Conservation (phyloP, 2,329 filamentous ascomycete genomes). For the Penicillium sp. region DNA sequence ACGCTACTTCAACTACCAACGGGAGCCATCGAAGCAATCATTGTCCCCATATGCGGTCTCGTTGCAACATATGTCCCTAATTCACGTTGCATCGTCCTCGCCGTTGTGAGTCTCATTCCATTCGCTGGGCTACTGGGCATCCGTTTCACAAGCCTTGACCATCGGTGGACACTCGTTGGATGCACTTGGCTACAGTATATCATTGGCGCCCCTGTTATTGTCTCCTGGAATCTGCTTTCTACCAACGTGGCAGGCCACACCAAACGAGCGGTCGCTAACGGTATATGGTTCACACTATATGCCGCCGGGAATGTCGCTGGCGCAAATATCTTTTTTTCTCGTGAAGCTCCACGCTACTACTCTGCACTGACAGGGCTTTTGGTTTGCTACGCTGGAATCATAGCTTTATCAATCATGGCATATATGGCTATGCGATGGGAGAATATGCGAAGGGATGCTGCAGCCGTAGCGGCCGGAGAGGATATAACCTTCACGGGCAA, state of each 20-base stretch:
- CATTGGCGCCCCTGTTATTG: constrained; percentile 57
- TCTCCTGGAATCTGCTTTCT: constrained; percentile 59
- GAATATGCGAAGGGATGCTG: constrained; percentile 33
- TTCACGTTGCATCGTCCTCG: constrained; percentile 41
- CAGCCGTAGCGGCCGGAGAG: constrained; percentile 1
- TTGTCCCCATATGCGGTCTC: constrained; percentile 48
- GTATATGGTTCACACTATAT: constrained; percentile 57
- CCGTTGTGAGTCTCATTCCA: constrained; percentile 38
- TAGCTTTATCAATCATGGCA: constrained; percentile 39
- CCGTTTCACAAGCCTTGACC: constrained; percentile 52
- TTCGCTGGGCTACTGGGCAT: constrained; percentile 59
- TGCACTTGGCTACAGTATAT: constrained; percentile 61
- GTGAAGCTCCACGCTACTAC: constrained; percentile 53
- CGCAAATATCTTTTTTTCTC: constrained; percentile 55
- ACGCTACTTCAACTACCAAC: constrained; percentile 45
- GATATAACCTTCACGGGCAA: not conserved
- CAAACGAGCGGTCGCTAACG: constrained; percentile 58
- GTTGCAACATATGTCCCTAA: constrained; percentile 54
- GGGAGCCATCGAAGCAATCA: constrained; percentile 41
- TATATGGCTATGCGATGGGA: constrained; percentile 37
- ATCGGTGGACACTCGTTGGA: constrained; percentile 58
- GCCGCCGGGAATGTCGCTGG: constrained; percentile 58
- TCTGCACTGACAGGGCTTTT: constrained; percentile 53
- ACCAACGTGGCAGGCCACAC: constrained; percentile 59
- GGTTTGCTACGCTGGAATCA: constrained; percentile 52